phyloP scores from a whole-genome alignment of 371 early-diverging fungal genomes.

The Fennellomyces sp. region DNA sequence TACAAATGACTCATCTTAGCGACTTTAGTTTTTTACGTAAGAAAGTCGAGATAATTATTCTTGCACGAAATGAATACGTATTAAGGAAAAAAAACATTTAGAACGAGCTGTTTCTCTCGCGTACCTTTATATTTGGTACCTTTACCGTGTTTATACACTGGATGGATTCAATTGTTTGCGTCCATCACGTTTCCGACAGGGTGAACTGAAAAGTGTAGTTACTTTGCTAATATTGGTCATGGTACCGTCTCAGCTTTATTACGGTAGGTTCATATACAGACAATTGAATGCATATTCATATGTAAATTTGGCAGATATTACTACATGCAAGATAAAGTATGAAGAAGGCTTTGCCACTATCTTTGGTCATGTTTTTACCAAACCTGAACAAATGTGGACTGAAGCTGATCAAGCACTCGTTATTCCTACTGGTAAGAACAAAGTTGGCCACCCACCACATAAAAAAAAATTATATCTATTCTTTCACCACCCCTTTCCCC shows the following conservation, averaged over 20 bases:
- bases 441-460: not conserved
- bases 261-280: slow-evolving; percentile 27
- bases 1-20: slow-evolving; percentile 48
- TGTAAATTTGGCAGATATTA: slow-evolving; percentile 21
- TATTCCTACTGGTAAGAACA: slow-evolving; percentile 38
- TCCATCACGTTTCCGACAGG: slow-evolving; percentile 35
- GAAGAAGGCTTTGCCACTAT: slow-evolving; percentile 47
- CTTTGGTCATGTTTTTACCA: slow-evolving; percentile 33
- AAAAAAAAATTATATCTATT: not conserved
- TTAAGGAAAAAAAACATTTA: slow-evolving; percentile 14
- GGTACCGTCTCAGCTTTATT: slow-evolving; percentile 49
- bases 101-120: slow-evolving; percentile 41
- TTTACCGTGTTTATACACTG: slow-evolving; percentile 40
- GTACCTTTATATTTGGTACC: slow-evolving; percentile 39
- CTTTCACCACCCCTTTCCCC: not conserved
- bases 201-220: slow-evolving; percentile 53
- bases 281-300: not conserved
- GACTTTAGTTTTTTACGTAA: slow-evolving; percentile 50
- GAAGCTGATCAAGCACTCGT: slow-evolving; percentile 31
- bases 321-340: slow-evolving; percentile 49
- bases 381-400: slow-evolving; percentile 49
- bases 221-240: slow-evolving; percentile 43
- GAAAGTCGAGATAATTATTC: not conserved
- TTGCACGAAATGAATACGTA: not conserved
- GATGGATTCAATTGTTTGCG: slow-evolving; percentile 40